Conservation (phyloP, 2,329 filamentous ascomycete genomes). For the Trichoderma sp. region DNA sequence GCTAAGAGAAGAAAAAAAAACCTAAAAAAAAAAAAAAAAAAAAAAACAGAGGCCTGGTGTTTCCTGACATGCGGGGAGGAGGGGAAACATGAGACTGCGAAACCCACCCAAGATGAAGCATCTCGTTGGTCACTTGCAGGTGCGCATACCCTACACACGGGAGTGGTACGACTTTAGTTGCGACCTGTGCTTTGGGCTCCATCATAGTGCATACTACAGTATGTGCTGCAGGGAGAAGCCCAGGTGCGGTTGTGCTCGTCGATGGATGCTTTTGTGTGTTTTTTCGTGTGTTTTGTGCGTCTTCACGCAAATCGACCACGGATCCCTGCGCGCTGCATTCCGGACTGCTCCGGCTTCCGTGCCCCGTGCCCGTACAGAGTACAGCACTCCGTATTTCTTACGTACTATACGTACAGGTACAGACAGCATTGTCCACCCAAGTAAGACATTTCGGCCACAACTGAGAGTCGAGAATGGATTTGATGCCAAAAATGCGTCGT, state of each 20-base stretch:
- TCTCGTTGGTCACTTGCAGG: neutral
- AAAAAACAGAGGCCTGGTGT: neutral
- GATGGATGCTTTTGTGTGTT: neutral
- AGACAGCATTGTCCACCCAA: neutral
- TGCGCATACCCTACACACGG: neutral
- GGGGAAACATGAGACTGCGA: neutral
- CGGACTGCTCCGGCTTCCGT: neutral
- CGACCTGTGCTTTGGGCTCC: neutral
- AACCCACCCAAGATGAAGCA: neutral
- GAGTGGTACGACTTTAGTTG: neutral
- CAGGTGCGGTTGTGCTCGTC: neutral
- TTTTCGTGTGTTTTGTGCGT: neutral
- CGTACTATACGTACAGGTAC: neutral
- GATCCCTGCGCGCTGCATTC: neutral
- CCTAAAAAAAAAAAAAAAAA: neutral
- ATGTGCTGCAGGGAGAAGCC: neutral
- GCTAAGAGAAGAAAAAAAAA: neutral
- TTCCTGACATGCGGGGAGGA: neutral
- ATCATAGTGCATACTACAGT: neutral
- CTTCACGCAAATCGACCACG: neutral
- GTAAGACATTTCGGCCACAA: neutral
- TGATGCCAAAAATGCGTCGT: neutral
- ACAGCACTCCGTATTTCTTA: neutral
- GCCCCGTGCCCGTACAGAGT: neutral
- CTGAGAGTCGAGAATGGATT: neutral